phyloP scores from a whole-genome alignment of 805 yeast genomes.

The Debaryomyces hansenii region DNA sequence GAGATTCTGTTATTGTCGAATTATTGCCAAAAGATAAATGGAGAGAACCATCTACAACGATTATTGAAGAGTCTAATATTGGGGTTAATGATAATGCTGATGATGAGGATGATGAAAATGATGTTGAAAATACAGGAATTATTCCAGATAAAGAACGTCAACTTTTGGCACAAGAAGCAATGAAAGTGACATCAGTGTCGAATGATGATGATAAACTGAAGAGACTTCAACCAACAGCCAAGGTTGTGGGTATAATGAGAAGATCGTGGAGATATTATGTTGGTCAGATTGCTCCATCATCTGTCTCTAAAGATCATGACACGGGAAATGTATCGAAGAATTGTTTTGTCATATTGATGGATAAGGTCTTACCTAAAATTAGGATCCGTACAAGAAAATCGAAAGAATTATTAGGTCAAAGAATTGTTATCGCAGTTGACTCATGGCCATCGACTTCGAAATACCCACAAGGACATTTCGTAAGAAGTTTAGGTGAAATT shows the following conservation, averaged over 20 bases:
- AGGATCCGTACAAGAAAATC: slow-evolving; percentile 88
- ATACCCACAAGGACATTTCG: slow-evolving; percentile 93
- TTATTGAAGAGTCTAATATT: slow-evolving; percentile 70
- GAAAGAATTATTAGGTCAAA: slow-evolving; percentile 75
- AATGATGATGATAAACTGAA: slow-evolving; percentile 38
- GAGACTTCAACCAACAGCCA: slow-evolving; percentile 86
- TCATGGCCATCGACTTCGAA: slow-evolving; percentile 86
- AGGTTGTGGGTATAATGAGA: slow-evolving; percentile 81
- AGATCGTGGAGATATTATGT: slow-evolving; percentile 97
- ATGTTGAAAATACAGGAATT: slow-evolving; percentile 26
- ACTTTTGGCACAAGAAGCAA: slow-evolving; percentile 75
- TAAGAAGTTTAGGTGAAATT: slow-evolving; percentile 82
- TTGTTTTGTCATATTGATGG: slow-evolving; percentile 87
- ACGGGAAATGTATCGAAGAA: slow-evolving; percentile 67
- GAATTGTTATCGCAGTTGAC: slow-evolving; percentile 91
- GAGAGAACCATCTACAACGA: slow-evolving; percentile 80
- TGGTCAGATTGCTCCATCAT: slow-evolving; percentile 83
- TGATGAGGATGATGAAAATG: slow-evolving; percentile 44
- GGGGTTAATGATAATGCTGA: slow-evolving; percentile 63
- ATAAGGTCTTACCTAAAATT: slow-evolving; percentile 80
- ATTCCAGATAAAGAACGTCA: slow-evolving; percentile 72
- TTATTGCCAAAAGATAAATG: slow-evolving; percentile 81
- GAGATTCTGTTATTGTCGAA: slow-evolving; percentile 90
- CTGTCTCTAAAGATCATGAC: slow-evolving; percentile 55
- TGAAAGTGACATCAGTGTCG: slow-evolving; percentile 48